phyloP scores from a whole-genome alignment of 495 filamentous ascomycete genomes.

The Lasiosphaeriaceae sp. region DNA sequence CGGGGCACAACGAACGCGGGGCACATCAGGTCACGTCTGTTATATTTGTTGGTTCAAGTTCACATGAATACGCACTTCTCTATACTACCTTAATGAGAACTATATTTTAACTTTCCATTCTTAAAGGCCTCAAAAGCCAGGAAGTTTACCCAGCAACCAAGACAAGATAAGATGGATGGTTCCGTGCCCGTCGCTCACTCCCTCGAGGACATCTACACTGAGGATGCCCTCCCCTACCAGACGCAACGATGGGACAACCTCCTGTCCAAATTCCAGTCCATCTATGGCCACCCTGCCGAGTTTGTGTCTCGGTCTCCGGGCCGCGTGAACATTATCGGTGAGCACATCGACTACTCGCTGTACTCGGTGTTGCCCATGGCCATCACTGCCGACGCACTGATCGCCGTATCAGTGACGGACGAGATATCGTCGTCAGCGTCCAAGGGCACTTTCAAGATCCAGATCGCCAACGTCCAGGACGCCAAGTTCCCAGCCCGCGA shows the following conservation, averaged over 20 bases:
- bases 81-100: too few species aligned
- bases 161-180: slow-evolving; percentile 44
- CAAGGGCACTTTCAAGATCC: slow-evolving; percentile 38
- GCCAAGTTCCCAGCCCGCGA: slow-evolving; percentile 71
- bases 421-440: slow-evolving; percentile 36
- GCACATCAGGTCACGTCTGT: not conserved
- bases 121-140: too few species aligned
- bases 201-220: slow-evolving; percentile 65
- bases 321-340: slow-evolving; percentile 96
- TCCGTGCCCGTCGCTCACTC: slow-evolving; percentile 56
- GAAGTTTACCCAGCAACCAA: too few species aligned
- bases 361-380: slow-evolving; percentile 96
- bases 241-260: slow-evolving; percentile 67
- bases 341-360: slow-evolving; percentile 98
- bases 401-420: slow-evolving; percentile 67
- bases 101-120: too few species aligned
- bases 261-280: slow-evolving; percentile 63
- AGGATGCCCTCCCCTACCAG: slow-evolving; percentile 54
- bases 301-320: slow-evolving; percentile 90
- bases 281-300: slow-evolving; percentile 66
- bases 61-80: not conserved
- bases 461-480: slow-evolving; percentile 73
- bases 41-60: not conserved
- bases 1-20: too few species aligned
- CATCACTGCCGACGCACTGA: slow-evolving; percentile 81